Evolutionary conservation across 2,329 filamentous ascomycete species (phyloP).

Genomic region (Neonectria sp.): DNA sequence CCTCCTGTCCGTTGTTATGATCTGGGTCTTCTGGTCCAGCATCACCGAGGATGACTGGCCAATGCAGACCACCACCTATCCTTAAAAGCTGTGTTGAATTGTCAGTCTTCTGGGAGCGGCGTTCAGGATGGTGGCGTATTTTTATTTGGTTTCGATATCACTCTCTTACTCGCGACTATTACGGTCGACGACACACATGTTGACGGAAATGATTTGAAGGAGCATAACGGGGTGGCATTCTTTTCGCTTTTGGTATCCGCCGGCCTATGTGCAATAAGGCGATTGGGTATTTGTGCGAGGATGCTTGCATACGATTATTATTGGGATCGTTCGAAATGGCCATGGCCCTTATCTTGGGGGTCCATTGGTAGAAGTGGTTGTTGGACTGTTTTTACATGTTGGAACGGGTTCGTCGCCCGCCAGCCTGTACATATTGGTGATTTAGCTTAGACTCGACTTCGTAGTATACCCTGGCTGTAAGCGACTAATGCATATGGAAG

Average conservation of each 20-base stretch:
- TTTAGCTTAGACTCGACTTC: slow-evolving; percentile 52
- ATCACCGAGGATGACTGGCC: slow-evolving; percentile 99
- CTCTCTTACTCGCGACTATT: slow-evolving; percentile 48
- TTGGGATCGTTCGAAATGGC: slow-evolving; percentile 29
- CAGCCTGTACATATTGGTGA: slow-evolving; percentile 49
- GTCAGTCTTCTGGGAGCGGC: slow-evolving; percentile 41
- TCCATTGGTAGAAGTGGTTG: slow-evolving; percentile 38
- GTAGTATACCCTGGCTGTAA: slow-evolving; percentile 56
- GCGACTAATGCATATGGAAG: slow-evolving; percentile 52
- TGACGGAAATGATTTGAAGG: slow-evolving; percentile 47
- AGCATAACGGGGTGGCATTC: slow-evolving; percentile 39
- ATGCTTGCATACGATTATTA: slow-evolving; percentile 43
- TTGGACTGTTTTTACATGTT: slow-evolving; percentile 44
- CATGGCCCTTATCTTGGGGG: slow-evolving; percentile 34
- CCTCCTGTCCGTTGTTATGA: slow-evolving; percentile 81
- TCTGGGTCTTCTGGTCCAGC: slow-evolving; percentile 99
- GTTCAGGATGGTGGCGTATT: slow-evolving; percentile 45
- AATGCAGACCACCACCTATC: slow-evolving; percentile 63
- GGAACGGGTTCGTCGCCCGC: slow-evolving; percentile 31
- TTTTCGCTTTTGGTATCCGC: slow-evolving; percentile 34
- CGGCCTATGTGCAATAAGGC: slow-evolving; percentile 28
- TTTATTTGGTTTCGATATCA: slow-evolving; percentile 47
- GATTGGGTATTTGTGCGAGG: slow-evolving; percentile 44
- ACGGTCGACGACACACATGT: slow-evolving; percentile 49
- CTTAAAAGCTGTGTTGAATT: slow-evolving; percentile 43